A percentile compares a stretch with the other conserved stretches of the same genome.
Conservation (phyloP, 2,329 filamentous ascomycete species). For the Apiospora pterosperma region DNA sequence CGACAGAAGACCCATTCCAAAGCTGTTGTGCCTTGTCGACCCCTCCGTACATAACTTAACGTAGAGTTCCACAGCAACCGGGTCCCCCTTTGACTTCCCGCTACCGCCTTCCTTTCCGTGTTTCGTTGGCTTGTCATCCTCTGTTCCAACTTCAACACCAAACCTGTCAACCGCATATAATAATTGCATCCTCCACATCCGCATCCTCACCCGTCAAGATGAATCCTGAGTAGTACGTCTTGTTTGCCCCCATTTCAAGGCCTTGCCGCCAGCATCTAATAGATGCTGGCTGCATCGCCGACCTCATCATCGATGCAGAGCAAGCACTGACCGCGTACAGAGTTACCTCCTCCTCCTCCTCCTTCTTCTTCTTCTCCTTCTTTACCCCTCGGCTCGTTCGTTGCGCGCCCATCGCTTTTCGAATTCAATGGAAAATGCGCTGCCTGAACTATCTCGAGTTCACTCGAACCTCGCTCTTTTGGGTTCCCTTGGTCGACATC, state of each 20-base stretch:
- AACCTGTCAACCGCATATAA: background rate
- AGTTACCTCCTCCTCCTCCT: conserved; percentile 5
- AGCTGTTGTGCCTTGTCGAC: background rate
- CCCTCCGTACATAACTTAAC: background rate
- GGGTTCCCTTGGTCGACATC: conserved; percentile 3
- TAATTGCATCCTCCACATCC: conserved; percentile 8
- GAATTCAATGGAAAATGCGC: background rate
- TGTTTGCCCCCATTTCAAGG: conserved; percentile 16
- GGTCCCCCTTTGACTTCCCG: conserved; percentile 1
- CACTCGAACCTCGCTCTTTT: background rate
- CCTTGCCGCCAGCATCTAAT: background rate
- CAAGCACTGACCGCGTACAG: conserved; percentile 6
- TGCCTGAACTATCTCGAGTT: background rate
- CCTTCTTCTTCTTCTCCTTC: background rate
- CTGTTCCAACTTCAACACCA: conserved; percentile 9
- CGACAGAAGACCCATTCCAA: background rate
- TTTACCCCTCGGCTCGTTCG: conserved; percentile 4
- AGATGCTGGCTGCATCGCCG: conserved; percentile 6
- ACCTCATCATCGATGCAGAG: conserved; percentile 1
- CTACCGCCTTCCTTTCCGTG: conserved; percentile 3
- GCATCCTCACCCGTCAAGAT: conserved; percentile 49
- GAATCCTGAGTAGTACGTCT: conserved; percentile 88
- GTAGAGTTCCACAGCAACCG: conserved; percentile 2
- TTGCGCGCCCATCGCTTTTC: background rate
- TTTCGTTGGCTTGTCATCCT: conserved; percentile 6